Base-by-base conservation (phyloP, 2,329 filamentous ascomycete genomes). In the Diaporthe citri region DNA sequence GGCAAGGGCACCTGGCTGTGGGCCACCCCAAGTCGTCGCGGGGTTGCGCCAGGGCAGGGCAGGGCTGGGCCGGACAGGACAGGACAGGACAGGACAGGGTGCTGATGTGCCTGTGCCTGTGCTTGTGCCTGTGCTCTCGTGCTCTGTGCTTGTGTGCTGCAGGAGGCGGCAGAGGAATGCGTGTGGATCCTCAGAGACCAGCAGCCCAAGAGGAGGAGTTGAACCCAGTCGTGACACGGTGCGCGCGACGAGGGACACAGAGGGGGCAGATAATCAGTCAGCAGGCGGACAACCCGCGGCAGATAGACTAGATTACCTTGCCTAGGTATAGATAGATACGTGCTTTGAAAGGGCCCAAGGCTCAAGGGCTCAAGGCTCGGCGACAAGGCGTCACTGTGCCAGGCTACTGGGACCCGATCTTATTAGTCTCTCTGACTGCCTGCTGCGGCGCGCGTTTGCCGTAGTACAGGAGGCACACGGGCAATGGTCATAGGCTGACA, bases 1-100 rank as follows among this genome's bases (percentile, higher is more conserved):
- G 70, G 46, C 59, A 72, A 43, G 46, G 70, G 70, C 70, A 72
- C 56, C 69, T 34, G 46, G 31, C 70, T 60, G 43, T 64, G 57
- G 69, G 70, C 43, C 60, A 12, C 55, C 25, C 28, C 57, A 64
- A 36, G 46, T 43, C 43, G 55, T 48, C 52, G 57, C 48, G 41
- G 46, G 70, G 48, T 55, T 72, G 57, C 39, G 71, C 36, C 36
- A 64, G 69, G 55, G 56, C 64, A 55, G 64, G 64, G 64, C 62
- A 28, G 62, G 56, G 25, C 25, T 1, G 39, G 39, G 12, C 43
- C 5, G 34, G 39, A 22, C 57, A 2, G 36, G 57, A 28, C 57
- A 71, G 67, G 67, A n/a, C 43, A 10, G 34, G 39, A 22, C 57
- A 2, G 36, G 57, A 28, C 57, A 71, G 67, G 67, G 56, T 52